Percentiles rank a stretch among this genome's conserved stretches.
Evolutionary conservation across 2,329 filamentous ascomycete species (phyloP).

Genomic region (Fusarium bactridioides): DNA sequence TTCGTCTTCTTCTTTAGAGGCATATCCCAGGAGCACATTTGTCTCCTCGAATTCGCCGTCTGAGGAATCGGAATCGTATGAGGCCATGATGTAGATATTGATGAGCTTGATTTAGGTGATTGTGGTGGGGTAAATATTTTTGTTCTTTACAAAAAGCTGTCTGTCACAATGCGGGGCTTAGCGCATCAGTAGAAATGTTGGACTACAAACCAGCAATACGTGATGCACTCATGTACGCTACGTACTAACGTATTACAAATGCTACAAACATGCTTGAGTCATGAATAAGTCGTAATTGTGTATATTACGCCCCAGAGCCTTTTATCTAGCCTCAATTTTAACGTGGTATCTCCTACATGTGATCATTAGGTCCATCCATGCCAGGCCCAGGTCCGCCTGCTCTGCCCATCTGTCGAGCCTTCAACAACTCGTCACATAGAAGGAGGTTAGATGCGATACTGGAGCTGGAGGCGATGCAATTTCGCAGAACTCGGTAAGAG

Average conservation of each 20-base stretch:
- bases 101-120: slow-evolving; percentile 27
- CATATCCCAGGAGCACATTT: slow-evolving; percentile 89
- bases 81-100: slow-evolving; percentile 62
- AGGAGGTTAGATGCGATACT: slow-evolving; percentile 95
- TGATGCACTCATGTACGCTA: background rate
- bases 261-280: background rate
- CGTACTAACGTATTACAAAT: background rate
- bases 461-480: slow-evolving; percentile 91
- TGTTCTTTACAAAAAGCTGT: slow-evolving; percentile 42
- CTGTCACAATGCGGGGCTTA: slow-evolving; percentile 45
- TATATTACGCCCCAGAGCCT: slow-evolving; percentile 41
- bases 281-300: slow-evolving; percentile 30
- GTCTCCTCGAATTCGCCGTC: slow-evolving; percentile 79
- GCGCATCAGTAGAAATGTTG: slow-evolving; percentile 21
- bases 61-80: slow-evolving; percentile 88
- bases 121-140: slow-evolving; percentile 54
- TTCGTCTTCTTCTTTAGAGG: slow-evolving; percentile 78
- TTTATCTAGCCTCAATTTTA: slow-evolving; percentile 51
- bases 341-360: slow-evolving; percentile 53
- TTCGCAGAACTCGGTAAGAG: slow-evolving; percentile 92
- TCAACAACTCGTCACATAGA: slow-evolving; percentile 95
- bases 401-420: slow-evolving; percentile 93
- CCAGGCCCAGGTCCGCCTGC: slow-evolving; percentile 68
- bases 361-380: slow-evolving; percentile 68
- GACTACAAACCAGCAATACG: background rate